phyloP scores from a whole-genome alignment of 768 basidiomycete genomes.

The Suillus weaverae region DNA sequence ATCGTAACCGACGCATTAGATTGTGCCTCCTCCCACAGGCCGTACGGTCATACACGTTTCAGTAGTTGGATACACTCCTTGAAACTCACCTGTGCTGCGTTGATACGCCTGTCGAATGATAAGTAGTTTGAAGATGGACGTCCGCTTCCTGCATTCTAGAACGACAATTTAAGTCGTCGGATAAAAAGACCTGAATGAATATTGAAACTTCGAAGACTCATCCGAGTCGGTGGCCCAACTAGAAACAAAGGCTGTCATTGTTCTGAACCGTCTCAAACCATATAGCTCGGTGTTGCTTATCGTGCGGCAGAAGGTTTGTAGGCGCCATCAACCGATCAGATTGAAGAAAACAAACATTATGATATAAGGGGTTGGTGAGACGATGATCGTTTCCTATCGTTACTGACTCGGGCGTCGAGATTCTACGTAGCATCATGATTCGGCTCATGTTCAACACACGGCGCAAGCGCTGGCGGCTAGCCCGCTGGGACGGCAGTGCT shows the following conservation, averaged over 20 bases:
- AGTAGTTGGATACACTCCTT: conserved; percentile 24
- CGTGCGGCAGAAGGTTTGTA: background rate
- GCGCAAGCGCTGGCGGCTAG: background rate
- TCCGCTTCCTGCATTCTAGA: background rate
- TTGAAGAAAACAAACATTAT: background rate
- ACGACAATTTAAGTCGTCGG: background rate
- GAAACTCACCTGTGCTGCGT: conserved; percentile 53
- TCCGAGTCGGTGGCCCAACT: background rate
- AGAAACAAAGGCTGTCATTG: background rate
- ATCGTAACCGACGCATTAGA: background rate
- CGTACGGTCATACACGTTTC: background rate
- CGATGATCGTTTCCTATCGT: background rate
- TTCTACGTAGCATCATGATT: background rate
- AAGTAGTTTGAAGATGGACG: background rate
- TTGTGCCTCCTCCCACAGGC: background rate
- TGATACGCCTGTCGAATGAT: conserved; percentile 21
- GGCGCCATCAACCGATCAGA: background rate
- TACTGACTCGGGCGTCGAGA: background rate
- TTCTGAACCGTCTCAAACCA: background rate
- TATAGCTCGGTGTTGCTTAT: background rate
- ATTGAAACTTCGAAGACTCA: background rate
- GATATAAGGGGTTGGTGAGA: background rate
- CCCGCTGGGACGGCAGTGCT: background rate
- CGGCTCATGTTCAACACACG: background rate
- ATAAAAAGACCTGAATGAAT: background rate